Percentiles rank a stretch among this genome's conserved stretches.
Conservation (phyloP, 352 stramenopile genomes). For the Elongisporangium prolatum region DNA sequence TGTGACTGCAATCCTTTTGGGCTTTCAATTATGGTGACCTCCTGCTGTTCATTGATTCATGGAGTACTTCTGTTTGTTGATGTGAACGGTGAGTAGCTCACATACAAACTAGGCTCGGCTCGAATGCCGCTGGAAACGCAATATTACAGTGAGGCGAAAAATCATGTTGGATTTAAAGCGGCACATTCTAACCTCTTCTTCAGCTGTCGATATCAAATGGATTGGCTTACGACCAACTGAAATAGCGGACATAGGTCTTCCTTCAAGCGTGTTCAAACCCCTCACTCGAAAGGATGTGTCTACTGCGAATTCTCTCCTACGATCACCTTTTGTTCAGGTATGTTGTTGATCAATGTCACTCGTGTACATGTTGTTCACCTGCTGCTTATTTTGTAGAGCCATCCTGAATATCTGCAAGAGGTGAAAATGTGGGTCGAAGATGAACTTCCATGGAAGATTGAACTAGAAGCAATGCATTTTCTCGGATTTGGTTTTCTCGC, state of each 20-base stretch:
- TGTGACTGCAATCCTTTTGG: slow-evolving; percentile 95
- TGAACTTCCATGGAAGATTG: slow-evolving; percentile 62
- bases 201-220: slow-evolving; percentile 87
- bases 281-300: slow-evolving; percentile 52
- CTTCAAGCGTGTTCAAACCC: slow-evolving; percentile 44
- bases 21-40: slow-evolving; percentile 84
- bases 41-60: neutral
- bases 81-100: slow-evolving; percentile 38
- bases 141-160: slow-evolving; percentile 32
- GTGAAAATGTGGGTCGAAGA: slow-evolving; percentile 43
- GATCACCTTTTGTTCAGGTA: slow-evolving; percentile 64
- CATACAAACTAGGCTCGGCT: slow-evolving; percentile 87
- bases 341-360: neutral
- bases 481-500: slow-evolving; percentile 74
- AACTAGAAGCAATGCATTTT: slow-evolving; percentile 76
- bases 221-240: slow-evolving; percentile 89
- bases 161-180: too few species aligned
- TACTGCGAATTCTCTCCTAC: slow-evolving; percentile 33
- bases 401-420: slow-evolving; percentile 20
- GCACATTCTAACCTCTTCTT: neutral
- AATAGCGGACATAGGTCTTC: slow-evolving; percentile 39
- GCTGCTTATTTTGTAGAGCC: neutral
- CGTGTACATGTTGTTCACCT: neutral
- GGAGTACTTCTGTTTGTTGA: neutral
- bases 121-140: slow-evolving; percentile 77